phyloP scores from a whole-genome alignment of 306 rosid genomes.

The Vigna unguiculata region DNA sequence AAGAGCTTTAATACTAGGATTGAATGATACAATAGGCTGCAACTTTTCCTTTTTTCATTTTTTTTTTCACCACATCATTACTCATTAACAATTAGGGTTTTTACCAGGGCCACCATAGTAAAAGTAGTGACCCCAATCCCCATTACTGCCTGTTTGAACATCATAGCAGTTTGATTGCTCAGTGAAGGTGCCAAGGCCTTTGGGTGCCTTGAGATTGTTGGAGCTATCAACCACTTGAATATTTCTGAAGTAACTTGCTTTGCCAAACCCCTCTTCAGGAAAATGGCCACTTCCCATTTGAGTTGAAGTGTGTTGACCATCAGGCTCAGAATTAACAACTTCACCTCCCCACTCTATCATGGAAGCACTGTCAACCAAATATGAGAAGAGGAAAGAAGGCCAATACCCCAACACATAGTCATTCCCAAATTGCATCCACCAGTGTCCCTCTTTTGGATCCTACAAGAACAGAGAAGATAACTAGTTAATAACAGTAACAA shows the following conservation, averaged over 20 bases:
- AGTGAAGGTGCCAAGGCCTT: slow-evolving; percentile 83
- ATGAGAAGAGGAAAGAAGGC: slow-evolving; percentile 95
- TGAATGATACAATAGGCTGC: slow-evolving; percentile 60
- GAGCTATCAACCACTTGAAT: slow-evolving; percentile 92
- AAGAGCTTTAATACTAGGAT: slow-evolving; percentile 44
- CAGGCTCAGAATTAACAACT: slow-evolving; percentile 84
- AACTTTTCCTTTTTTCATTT: not conserved
- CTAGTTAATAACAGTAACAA: not conserved
- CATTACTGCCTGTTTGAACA: slow-evolving; percentile 93
- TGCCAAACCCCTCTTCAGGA: slow-evolving; percentile 95
- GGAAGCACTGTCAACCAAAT: slow-evolving; percentile 93
- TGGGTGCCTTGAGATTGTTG: slow-evolving; percentile 93
- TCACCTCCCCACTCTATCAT: slow-evolving; percentile 99
- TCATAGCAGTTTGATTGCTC: slow-evolving; percentile 93
- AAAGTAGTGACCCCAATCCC: slow-evolving; percentile 98
- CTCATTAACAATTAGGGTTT: slow-evolving; percentile 76
- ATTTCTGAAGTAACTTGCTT: slow-evolving; percentile 89
- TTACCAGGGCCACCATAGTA: slow-evolving; percentile 99
- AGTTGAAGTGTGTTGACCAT: slow-evolving; percentile 90
- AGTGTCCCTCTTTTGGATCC: slow-evolving; percentile 99
- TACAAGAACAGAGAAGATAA: slow-evolving; percentile 3
- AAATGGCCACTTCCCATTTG: slow-evolving; percentile 97
- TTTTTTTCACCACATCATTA: not conserved
- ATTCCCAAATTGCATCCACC: slow-evolving; percentile 99
- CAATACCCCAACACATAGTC: slow-evolving; percentile 87